These are phyloP conservation scores for Trichoderma sp. DNA, from an alignment of 2,329 filamentous ascomycete genomes.

Conservation along the genomic window DNA sequence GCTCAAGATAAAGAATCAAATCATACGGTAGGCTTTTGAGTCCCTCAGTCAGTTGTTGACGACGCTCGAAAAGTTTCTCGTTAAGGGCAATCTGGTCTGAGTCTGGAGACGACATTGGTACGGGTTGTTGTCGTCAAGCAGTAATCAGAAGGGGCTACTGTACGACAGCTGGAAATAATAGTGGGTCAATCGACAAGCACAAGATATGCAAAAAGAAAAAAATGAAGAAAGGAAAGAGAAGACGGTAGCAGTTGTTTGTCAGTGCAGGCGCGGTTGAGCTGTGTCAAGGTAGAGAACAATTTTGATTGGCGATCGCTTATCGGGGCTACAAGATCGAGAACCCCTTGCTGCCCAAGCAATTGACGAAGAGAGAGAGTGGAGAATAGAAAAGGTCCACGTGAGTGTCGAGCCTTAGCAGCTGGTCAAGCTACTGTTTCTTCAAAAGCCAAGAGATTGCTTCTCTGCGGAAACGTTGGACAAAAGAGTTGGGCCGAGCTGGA, in stretches of 20 bases:
- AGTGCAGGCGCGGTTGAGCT: background rate
- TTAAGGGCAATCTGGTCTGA: conserved; percentile 43
- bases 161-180: background rate
- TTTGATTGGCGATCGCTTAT: conserved; percentile 10
- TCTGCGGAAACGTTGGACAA: conserved; percentile 5
- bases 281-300: background rate
- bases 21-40: conserved; percentile 60
- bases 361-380: background rate
- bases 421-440: background rate
- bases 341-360: background rate
- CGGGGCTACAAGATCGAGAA: background rate
- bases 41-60: conserved; percentile 58
- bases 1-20: conserved; percentile 64
- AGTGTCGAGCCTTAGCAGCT: conserved; percentile 2
- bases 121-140: background rate
- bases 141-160: conserved; percentile 3
- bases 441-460: background rate
- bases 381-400: background rate
- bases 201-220: background rate
- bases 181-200: background rate
- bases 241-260: background rate
- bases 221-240: background rate
- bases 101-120: conserved; percentile 31
- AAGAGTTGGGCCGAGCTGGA: conserved; percentile 9
- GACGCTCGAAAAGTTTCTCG: conserved; percentile 53